Evolutionary conservation across 768 basidiomycete genomes (phyloP).

Genomic region (Leccinum sublutescens): DNA sequence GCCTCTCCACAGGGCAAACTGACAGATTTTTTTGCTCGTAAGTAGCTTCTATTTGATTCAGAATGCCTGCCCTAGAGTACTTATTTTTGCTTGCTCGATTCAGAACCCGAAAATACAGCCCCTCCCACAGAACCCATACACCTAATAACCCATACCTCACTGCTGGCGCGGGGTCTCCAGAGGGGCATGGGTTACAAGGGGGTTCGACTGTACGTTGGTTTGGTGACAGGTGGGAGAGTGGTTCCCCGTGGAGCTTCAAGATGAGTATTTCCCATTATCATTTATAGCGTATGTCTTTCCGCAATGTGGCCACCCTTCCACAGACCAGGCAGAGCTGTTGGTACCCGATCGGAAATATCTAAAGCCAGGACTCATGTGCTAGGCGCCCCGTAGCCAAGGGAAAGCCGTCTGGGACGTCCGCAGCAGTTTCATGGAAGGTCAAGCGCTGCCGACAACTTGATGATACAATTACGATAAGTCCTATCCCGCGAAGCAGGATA

Average conservation of each 20-base stretch:
- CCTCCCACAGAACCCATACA: too few relatives aligned
- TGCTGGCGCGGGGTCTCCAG: too few relatives aligned
- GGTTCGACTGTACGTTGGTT: background rate
- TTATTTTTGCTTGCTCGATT: too few relatives aligned
- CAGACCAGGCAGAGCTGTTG: slow-evolving; percentile 15
- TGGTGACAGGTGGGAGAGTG: background rate
- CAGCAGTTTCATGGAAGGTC: background rate
- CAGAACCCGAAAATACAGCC: too few relatives aligned
- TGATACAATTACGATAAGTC: background rate
- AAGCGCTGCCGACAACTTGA: background rate
- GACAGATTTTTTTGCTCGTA: too few relatives aligned
- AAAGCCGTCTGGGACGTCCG: background rate
- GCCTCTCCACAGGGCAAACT: too few relatives aligned
- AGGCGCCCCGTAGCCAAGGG: background rate
- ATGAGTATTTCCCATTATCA: background rate
- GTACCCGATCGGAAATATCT: background rate
- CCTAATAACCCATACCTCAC: too few relatives aligned
- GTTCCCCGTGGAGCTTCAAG: background rate
- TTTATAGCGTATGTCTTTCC: background rate
- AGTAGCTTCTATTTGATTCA: too few relatives aligned
- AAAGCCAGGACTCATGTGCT: background rate
- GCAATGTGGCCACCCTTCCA: slow-evolving; percentile 8
- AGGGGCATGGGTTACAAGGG: too few relatives aligned
- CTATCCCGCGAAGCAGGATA: background rate
- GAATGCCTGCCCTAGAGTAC: too few relatives aligned